phyloP scores from a whole-genome alignment of 192 early-diverging fungal genomes.

The Coemansia sp. region DNA sequence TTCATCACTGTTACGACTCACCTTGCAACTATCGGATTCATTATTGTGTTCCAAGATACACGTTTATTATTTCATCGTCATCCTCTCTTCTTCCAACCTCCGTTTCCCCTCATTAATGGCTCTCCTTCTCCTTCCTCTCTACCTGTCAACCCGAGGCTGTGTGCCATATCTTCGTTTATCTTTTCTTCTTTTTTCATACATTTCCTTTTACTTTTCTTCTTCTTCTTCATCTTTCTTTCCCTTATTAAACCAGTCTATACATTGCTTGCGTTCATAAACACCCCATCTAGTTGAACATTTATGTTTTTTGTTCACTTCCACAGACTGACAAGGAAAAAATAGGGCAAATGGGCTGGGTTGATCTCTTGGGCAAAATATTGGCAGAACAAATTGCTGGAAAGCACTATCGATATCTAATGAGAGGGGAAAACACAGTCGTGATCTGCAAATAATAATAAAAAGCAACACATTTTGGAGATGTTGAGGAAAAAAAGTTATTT shows the following conservation, averaged over 20 bases:
- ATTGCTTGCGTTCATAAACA: too few relatives aligned
- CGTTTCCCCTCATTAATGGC: too few relatives aligned
- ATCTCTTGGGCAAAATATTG: too few relatives aligned
- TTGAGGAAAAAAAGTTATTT: too few relatives aligned
- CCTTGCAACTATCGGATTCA: not conserved
- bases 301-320: too few relatives aligned
- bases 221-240: not conserved
- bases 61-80: not conserved
- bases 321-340: too few relatives aligned
- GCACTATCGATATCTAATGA: not conserved
- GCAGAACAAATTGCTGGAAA: not conserved
- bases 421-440: not conserved
- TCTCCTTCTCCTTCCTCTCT: too few relatives aligned
- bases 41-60: not conserved
- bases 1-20: too few relatives aligned
- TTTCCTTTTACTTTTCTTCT: not conserved
- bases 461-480: slow-evolving; percentile 49
- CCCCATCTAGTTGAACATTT: too few relatives aligned
- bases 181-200: not conserved
- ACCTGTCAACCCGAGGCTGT: not conserved
- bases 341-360: too few relatives aligned
- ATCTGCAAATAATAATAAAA: not conserved
- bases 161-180: not conserved
- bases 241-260: not conserved
- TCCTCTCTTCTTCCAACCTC: too few relatives aligned